A percentile compares a stretch with the other conserved stretches of the same genome.
Evolutionary conservation across 257 asterid species (phyloP).

Genomic region (Eustoma russellianum): DNA sequence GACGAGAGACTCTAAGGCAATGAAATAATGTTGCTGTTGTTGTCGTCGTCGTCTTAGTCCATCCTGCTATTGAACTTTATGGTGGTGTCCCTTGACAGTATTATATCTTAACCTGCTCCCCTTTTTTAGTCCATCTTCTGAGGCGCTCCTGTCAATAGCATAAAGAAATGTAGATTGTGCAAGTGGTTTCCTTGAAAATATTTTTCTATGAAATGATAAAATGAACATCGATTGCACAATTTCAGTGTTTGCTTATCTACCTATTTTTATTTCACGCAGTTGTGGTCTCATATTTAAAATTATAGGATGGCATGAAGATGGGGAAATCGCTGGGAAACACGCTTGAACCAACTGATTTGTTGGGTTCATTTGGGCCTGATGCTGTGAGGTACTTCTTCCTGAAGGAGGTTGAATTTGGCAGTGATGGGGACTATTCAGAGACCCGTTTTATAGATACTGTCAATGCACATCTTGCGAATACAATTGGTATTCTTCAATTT

Average conservation of each 20-base stretch:
- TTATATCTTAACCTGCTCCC: too few species aligned
- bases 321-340: constrained; percentile 94
- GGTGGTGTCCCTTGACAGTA: too few species aligned
- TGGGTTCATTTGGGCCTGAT: constrained; percentile 79
- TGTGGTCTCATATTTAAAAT: constrained; percentile 23
- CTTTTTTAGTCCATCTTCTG: too few species aligned
- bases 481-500: constrained; percentile 51
- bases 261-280: constrained; percentile 20
- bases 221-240: not conserved
- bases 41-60: not conserved
- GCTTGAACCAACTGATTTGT: constrained; percentile 84
- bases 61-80: too few species aligned
- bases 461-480: constrained; percentile 93
- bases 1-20: too few species aligned
- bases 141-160: too few species aligned
- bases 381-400: constrained; percentile 96
- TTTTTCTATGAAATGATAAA: not conserved
- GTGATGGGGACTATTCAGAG: constrained; percentile 96
- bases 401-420: constrained; percentile 92
- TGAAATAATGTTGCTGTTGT: too few species aligned
- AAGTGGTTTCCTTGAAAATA: not conserved
- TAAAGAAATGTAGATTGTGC: too few species aligned
- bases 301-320: constrained; percentile 95
- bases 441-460: constrained; percentile 75
- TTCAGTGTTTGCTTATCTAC: constrained; percentile 7